Evolutionary conservation across 331 rosid species (phyloP).

Genomic region (Quercus tomentella): DNA sequence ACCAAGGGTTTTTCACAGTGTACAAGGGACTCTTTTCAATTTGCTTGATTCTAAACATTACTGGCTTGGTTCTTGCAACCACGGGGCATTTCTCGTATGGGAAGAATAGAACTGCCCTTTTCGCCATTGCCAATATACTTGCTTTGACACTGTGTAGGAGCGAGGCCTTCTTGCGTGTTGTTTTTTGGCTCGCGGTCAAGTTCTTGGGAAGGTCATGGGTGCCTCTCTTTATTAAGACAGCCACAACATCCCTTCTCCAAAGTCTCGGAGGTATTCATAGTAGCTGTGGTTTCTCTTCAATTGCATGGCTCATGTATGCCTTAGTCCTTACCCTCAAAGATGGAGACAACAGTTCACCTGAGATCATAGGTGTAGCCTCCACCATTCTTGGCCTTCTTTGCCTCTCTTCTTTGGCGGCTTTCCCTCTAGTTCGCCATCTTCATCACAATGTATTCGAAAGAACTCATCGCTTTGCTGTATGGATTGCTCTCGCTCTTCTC

Average conservation of each 20-base stretch:
- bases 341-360: constrained; percentile 32
- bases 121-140: constrained; percentile 57
- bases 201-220: constrained; percentile 36
- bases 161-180: constrained; percentile 36
- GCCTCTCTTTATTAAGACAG: constrained; percentile 37
- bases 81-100: constrained; percentile 40
- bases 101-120: constrained; percentile 28
- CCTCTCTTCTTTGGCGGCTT: constrained; percentile 50
- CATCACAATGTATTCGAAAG: constrained; percentile 68
- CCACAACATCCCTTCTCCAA: constrained; percentile 47
- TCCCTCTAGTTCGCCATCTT: constrained; percentile 60
- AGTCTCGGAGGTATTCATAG: constrained; percentile 64
- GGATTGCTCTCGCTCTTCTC: constrained; percentile 43
- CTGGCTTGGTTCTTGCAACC: constrained; percentile 46
- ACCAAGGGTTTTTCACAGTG: constrained; percentile 48
- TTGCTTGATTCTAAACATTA: constrained; percentile 40
- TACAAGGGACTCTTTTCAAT: constrained; percentile 43
- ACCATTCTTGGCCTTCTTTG: constrained; percentile 47
- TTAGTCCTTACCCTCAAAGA: constrained; percentile 29
- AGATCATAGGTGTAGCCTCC: constrained; percentile 37
- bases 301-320: constrained; percentile 62
- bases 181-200: constrained; percentile 46
- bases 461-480: constrained; percentile 50
- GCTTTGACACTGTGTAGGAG: constrained; percentile 47
- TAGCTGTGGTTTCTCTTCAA: constrained; percentile 56